Evolutionary conservation across 768 basidiomycete species (phyloP).

Genomic region (Tricholoma furcatifolium): DNA sequence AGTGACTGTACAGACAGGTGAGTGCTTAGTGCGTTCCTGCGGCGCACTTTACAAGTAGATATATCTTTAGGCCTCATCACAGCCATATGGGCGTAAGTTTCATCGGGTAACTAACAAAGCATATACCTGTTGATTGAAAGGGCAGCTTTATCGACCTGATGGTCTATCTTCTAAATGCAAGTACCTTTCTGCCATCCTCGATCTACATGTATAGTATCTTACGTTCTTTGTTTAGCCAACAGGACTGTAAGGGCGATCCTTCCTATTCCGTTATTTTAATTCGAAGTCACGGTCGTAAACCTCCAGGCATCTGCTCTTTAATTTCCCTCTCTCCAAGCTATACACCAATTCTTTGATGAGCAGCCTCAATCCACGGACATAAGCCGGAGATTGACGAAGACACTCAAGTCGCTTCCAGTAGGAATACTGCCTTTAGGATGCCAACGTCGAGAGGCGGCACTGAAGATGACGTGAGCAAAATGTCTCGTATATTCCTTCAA

Average conservation of each 20-base stretch:
- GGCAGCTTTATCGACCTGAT: constrained; percentile 24
- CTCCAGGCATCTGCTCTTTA: constrained; percentile 35
- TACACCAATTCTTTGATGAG: constrained; percentile 43
- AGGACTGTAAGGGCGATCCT: constrained; percentile 20
- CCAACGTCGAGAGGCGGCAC: background rate
- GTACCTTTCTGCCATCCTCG: constrained; percentile 1
- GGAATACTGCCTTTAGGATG: background rate
- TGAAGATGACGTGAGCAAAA: background rate
- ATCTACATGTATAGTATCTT: background rate
- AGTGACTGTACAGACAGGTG: constrained; percentile 34
- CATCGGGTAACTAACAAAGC: background rate
- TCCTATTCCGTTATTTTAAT: background rate
- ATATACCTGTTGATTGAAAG: background rate
- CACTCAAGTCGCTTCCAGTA: background rate
- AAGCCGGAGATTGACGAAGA: constrained; percentile 9
- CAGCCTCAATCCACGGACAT: constrained; percentile 31
- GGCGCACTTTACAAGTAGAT: background rate
- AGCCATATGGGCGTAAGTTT: constrained; percentile 24
- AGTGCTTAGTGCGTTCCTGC: background rate
- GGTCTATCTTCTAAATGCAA: constrained; percentile 23
- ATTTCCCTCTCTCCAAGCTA: constrained; percentile 38
- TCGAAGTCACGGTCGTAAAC: background rate
- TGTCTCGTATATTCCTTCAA: background rate
- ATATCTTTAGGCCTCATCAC: constrained; percentile 21
- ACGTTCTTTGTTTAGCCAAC: constrained; percentile 14